Conservation (phyloP, 495 filamentous ascomycete species). For the Letharia columbiana region DNA sequence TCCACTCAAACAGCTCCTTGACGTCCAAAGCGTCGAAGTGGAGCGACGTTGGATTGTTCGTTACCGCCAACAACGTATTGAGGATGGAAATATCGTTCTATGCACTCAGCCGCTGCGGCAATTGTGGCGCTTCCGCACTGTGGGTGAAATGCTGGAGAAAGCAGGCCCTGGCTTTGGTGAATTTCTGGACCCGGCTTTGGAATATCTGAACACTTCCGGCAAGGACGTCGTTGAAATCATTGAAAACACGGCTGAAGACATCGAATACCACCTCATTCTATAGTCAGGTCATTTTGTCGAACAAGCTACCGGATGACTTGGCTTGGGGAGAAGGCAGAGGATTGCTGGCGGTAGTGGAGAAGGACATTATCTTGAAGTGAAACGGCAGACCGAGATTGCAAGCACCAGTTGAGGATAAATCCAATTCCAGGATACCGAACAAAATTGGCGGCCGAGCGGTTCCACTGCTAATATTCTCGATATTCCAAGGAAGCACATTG, state of each 20-base stretch:
- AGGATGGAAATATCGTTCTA: background rate
- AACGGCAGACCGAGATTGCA: background rate
- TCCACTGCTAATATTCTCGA: background rate
- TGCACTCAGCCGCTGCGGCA: background rate
- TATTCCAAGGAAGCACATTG: background rate
- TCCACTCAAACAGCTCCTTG: background rate
- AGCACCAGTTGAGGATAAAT: background rate
- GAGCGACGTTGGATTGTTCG: constrained; percentile 8
- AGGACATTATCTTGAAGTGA: background rate
- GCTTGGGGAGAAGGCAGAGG: background rate
- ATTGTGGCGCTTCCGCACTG: background rate
- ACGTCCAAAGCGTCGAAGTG: constrained; percentile 8
- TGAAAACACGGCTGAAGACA: background rate
- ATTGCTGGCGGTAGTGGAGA: background rate
- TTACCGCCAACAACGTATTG: background rate
- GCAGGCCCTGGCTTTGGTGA: background rate
- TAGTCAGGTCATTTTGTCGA: background rate
- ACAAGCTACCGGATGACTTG: background rate
- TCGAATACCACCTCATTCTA: background rate
- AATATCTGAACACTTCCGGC: background rate
- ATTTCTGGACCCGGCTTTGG: background rate
- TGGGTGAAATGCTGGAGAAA: constrained; percentile 6
- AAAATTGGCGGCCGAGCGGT: too few species aligned
- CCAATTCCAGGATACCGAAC: background rate
- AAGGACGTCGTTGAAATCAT: constrained; percentile 5